These are phyloP conservation scores for Xerophyta viscosa DNA, from an alignment of 106 monocot genomes.

Conservation along the genomic window DNA sequence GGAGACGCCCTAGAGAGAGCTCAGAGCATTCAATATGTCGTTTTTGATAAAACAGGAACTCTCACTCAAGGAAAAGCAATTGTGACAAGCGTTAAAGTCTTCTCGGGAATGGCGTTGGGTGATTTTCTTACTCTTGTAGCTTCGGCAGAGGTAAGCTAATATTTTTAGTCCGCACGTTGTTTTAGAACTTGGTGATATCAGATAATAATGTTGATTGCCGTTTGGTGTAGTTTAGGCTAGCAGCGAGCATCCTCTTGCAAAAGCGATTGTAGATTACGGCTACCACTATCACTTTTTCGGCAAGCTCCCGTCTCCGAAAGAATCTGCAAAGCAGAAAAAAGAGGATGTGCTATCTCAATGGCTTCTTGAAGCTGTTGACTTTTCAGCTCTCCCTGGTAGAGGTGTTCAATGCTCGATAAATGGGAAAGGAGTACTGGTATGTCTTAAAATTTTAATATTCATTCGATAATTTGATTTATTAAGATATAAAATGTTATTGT, in stretches of 20 bases:
- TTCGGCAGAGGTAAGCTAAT: slow-evolving; percentile 75
- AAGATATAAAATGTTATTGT: too few species aligned
- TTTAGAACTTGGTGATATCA: too few species aligned
- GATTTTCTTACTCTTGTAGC: slow-evolving; percentile 82
- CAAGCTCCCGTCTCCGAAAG: slow-evolving; percentile 23
- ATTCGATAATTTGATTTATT: too few species aligned
- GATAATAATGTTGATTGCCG: slow-evolving; percentile 1
- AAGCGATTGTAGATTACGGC: slow-evolving; percentile 79
- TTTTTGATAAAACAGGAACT: slow-evolving; percentile 97
- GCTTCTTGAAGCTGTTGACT: slow-evolving; percentile 76
- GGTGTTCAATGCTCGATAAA: slow-evolving; percentile 77
- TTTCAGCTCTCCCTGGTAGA: slow-evolving; percentile 81
- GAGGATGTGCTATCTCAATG: slow-evolving; percentile 57
- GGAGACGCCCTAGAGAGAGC: slow-evolving; percentile 97
- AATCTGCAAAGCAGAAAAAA: slow-evolving; percentile 28
- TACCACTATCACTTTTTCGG: slow-evolving; percentile 82
- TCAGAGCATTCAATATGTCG: slow-evolving; percentile 55
- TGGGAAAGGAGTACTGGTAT: slow-evolving; percentile 69
- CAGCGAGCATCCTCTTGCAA: slow-evolving; percentile 95
- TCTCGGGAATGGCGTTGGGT: slow-evolving; percentile 59
- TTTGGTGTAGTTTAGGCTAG: slow-evolving; percentile 67
- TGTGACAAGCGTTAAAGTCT: slow-evolving; percentile 57
- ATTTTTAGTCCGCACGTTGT: neutral
- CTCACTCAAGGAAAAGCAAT: slow-evolving; percentile 87
- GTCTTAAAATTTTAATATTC: slow-evolving; percentile 18